Conservation (phyloP, 139 green algal genomes). For the Mesotaenium endlicherianum region DNA sequence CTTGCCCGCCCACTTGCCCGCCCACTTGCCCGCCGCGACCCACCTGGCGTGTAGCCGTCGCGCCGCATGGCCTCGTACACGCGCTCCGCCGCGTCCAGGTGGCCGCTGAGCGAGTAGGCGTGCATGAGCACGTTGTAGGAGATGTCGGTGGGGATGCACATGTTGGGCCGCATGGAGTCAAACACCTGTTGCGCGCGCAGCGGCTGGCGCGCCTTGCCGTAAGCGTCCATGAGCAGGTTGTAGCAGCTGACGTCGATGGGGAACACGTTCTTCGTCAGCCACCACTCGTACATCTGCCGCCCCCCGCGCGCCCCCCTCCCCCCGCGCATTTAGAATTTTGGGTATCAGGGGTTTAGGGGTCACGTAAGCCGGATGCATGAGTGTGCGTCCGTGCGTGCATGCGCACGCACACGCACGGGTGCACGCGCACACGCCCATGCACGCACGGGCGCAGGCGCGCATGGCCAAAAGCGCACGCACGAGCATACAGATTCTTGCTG, state of each 20-base stretch:
- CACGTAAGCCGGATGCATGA: too few species aligned
- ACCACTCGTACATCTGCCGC: constrained; percentile 22
- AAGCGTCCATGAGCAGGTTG: constrained; percentile 38
- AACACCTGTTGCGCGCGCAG: constrained; percentile 5
- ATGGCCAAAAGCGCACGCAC: too few species aligned
- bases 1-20: too few species aligned
- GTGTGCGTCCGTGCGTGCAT: too few species aligned
- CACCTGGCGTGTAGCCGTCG: not conserved
- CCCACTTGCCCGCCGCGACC: not conserved
- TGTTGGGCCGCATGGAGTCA: not conserved
- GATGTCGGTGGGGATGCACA: not conserved
- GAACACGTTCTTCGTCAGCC: not conserved
- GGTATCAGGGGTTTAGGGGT: too few species aligned
- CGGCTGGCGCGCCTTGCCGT: constrained; percentile 11
- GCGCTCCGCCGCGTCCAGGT: not conserved
- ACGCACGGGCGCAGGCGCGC: too few species aligned
- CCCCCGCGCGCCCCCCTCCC: not conserved
- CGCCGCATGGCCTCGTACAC: not conserved
- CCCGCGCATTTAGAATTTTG: too few species aligned
- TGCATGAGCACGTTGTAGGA: constrained; percentile 22
- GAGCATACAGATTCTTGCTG: too few species aligned
- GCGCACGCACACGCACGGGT: too few species aligned
- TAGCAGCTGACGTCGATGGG: constrained; percentile 9
- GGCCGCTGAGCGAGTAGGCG: not conserved
- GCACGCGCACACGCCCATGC: too few species aligned